phyloP scores from a whole-genome alignment of 345 rosid species.

The Aquilaria sinensis region DNA sequence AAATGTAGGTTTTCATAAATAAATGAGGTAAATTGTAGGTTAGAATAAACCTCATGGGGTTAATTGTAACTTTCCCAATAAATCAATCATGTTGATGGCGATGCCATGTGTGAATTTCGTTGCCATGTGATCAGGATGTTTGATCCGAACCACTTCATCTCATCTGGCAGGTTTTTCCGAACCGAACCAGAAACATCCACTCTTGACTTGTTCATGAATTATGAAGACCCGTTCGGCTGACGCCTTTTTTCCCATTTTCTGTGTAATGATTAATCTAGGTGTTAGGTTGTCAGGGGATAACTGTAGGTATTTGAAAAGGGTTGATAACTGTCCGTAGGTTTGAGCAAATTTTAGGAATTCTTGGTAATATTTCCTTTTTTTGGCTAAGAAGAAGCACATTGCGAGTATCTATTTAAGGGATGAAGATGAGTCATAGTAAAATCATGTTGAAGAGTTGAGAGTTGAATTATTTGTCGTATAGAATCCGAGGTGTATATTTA shows the following conservation, averaged over 20 bases:
- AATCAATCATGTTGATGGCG: too few relatives aligned
- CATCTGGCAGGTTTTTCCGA: slow-evolving; percentile 36
- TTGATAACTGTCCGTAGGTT: too few relatives aligned
- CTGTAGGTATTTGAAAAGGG: too few relatives aligned
- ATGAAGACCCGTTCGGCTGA: slow-evolving; percentile 39
- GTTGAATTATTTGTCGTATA: neutral
- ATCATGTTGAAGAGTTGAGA: neutral
- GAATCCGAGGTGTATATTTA: neutral
- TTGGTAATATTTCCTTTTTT: too few relatives aligned
- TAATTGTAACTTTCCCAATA: too few relatives aligned
- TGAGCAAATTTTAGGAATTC: too few relatives aligned
- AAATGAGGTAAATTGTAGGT: too few relatives aligned
- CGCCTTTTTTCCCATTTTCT: slow-evolving; percentile 22
- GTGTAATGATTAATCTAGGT: too few relatives aligned
- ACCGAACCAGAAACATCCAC: slow-evolving; percentile 21
- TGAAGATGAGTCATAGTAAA: neutral
- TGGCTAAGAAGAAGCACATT: too few relatives aligned
- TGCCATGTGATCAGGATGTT: slow-evolving; percentile 54
- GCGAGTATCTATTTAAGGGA: neutral
- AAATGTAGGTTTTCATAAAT: too few relatives aligned
- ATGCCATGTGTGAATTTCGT: slow-evolving; percentile 28
- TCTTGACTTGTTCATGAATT: slow-evolving; percentile 30
- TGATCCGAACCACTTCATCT: slow-evolving; percentile 24
- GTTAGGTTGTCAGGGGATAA: too few relatives aligned
- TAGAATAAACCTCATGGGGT: too few relatives aligned